Conservation (phyloP, 345 rosid genomes). For the Tarenaya hassleriana region DNA sequence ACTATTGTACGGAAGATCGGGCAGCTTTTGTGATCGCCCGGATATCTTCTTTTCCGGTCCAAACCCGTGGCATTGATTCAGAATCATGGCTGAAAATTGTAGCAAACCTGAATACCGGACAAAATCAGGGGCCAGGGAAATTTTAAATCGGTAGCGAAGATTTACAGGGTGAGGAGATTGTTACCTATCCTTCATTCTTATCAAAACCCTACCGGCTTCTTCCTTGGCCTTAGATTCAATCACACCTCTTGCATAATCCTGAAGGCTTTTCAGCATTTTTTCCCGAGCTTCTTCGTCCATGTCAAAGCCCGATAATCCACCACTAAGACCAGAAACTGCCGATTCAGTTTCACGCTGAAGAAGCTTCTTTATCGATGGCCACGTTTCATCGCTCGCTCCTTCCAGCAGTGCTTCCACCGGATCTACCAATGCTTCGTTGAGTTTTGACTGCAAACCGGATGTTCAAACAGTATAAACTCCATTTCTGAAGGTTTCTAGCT, state of each 20-base stretch:
- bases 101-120: conserved; percentile 51
- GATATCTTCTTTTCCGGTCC: conserved; percentile 95
- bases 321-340: conserved; percentile 56
- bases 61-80: conserved; percentile 95
- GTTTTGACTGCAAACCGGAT: conserved; percentile 46
- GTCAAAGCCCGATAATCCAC: conserved; percentile 65
- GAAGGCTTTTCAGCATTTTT: conserved; percentile 47
- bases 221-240: conserved; percentile 82
- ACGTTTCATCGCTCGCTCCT: conserved; percentile 67
- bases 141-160: conserved; percentile 18
- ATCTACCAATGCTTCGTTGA: conserved; percentile 61
- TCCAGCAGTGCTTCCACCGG: conserved; percentile 86
- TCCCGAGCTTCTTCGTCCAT: conserved; percentile 53
- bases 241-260: conserved; percentile 54
- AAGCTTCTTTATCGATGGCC: conserved; percentile 75
- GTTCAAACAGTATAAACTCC: conserved; percentile 8
- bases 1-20: conserved; percentile 58
- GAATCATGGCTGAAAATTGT: conserved; percentile 74
- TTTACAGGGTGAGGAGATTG: conserved; percentile 13
- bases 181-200: conserved; percentile 92
- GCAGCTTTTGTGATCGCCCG: conserved; percentile 85
- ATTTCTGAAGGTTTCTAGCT: no score
- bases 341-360: conserved; percentile 53
- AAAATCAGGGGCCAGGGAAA: background rate
- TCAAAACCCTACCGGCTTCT: conserved; percentile 75